Percentiles rank a stretch among this genome's conserved stretches.
phyloP scores from a whole-genome alignment of 2,329 filamentous ascomycete species.

The Botrytis byssoidea region DNA sequence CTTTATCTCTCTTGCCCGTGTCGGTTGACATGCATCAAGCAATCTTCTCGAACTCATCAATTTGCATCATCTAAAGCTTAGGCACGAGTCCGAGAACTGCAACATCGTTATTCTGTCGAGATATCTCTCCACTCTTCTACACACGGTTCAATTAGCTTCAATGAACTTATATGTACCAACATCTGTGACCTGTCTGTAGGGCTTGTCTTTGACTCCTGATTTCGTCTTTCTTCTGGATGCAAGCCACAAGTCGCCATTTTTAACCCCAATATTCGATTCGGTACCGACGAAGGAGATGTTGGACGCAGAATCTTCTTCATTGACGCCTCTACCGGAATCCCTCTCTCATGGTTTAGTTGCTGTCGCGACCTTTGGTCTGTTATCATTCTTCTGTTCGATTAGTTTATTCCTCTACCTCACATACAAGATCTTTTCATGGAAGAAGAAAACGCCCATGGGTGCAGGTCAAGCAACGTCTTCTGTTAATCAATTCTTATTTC shows the following conservation, averaged over 20 bases:
- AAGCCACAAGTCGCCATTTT: not conserved
- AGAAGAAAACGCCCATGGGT: constrained; percentile 17
- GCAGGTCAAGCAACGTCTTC: constrained; percentile 28
- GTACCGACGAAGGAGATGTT: constrained; percentile 17
- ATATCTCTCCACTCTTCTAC: constrained; percentile 7
- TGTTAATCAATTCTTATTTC: constrained; percentile 65
- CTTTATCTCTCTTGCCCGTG: not conserved
- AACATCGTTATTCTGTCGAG: not conserved
- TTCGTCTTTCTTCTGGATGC: not conserved
- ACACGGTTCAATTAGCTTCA: not conserved
- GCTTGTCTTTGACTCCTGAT: not conserved
- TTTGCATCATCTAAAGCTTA: constrained; percentile 1
- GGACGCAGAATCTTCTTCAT: constrained; percentile 27
- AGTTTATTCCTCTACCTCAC: constrained; percentile 45
- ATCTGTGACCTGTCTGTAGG: not conserved
- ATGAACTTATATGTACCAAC: constrained; percentile 11
- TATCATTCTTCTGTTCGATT: constrained; percentile 47
- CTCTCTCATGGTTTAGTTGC: constrained; percentile 44
- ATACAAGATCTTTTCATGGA: constrained; percentile 40
- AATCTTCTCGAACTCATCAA: not conserved
- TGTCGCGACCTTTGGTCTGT: constrained; percentile 46
- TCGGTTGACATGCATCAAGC: not conserved
- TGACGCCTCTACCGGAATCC: constrained; percentile 34
- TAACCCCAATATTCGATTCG: not conserved
- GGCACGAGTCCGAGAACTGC: not conserved